Conservation (phyloP, 371 early-diverging fungal species). For the Haplosporangium sp. region DNA sequence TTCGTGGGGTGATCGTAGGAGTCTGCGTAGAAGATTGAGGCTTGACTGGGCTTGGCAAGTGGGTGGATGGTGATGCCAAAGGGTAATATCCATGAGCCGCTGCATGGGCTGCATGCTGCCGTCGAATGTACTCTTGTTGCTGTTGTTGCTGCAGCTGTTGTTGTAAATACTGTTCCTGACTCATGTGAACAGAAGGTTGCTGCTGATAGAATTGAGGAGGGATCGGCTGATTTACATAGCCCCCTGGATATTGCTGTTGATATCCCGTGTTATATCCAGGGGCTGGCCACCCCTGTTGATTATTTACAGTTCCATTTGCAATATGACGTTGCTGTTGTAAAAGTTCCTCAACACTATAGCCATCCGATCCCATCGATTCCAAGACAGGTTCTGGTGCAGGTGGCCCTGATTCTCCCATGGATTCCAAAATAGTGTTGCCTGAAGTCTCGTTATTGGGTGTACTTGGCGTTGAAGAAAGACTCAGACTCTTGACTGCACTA, state of each 20-base stretch:
- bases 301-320: background rate
- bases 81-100: constrained; percentile 42
- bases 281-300: constrained; percentile 17
- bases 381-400: constrained; percentile 15
- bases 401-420: constrained; percentile 44
- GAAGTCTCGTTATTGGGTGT: constrained; percentile 11
- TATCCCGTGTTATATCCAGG: constrained; percentile 21
- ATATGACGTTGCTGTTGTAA: constrained; percentile 10
- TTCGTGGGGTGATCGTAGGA: constrained; percentile 33
- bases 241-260: constrained; percentile 22
- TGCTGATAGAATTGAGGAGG: constrained; percentile 14
- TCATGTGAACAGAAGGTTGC: constrained; percentile 21
- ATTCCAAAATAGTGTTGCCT: constrained; percentile 39
- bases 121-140: constrained; percentile 30
- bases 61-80: background rate
- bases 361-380: constrained; percentile 56
- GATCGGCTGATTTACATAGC: constrained; percentile 22
- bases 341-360: constrained; percentile 12
- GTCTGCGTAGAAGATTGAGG: constrained; percentile 10
- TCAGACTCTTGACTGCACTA: constrained; percentile 29
- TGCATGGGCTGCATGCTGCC: constrained; percentile 33
- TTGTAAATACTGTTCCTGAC: constrained; percentile 31
- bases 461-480: constrained; percentile 24
- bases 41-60: constrained; percentile 1
- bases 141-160: constrained; percentile 29